Conservation (phyloP, 257 asterid species). For the Echites panduratus region DNA sequence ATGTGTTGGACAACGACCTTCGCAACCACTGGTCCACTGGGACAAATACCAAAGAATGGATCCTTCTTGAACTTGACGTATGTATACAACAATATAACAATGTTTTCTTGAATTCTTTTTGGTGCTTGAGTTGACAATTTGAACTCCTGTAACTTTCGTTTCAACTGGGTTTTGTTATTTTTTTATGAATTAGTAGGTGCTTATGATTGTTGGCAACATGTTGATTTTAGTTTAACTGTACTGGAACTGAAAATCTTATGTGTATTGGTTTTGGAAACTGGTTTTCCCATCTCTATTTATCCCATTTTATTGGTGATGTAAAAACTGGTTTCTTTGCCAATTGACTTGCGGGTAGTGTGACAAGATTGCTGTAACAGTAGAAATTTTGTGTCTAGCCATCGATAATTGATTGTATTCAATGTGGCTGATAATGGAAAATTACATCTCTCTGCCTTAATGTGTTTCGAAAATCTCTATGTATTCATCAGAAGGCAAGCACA, state of each 20-base stretch:
- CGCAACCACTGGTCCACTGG: slow-evolving; percentile 96
- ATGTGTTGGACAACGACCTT: slow-evolving; percentile 85
- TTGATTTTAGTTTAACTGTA: neutral
- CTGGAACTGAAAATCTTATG: neutral
- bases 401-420: neutral
- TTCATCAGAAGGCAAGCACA: neutral
- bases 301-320: neutral
- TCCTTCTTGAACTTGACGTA: slow-evolving; percentile 94
- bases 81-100: slow-evolving; percentile 15
- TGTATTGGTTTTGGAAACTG: neutral
- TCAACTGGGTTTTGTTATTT: neutral
- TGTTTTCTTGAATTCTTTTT: neutral
- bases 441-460: neutral
- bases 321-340: neutral
- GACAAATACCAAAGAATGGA: slow-evolving; percentile 96
- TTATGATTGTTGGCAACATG: neutral
- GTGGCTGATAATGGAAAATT: neutral
- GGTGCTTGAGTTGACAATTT: neutral
- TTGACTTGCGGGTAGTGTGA: neutral
- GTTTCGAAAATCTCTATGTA: neutral
- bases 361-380: neutral
- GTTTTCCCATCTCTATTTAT: neutral
- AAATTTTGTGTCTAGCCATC: neutral
- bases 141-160: neutral
- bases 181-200: neutral